Conservation (phyloP, 257 asterid genomes). For the Orobanche coerulescens region DNA sequence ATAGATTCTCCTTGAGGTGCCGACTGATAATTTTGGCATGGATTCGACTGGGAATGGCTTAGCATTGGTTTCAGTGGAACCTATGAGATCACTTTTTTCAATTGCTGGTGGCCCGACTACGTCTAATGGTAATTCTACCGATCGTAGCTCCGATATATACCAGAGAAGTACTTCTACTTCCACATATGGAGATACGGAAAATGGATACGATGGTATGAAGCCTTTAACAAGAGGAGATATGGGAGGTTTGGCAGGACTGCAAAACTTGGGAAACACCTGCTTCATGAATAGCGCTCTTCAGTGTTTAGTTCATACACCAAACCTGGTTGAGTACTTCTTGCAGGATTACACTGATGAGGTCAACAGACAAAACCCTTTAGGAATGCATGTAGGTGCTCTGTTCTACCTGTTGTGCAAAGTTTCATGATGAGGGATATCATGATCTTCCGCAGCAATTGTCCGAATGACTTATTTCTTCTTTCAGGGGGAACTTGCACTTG, state of each 20-base stretch:
- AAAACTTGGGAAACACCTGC: constrained; percentile 95
- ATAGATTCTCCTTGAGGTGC: constrained; percentile 85
- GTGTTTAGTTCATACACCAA: constrained; percentile 95
- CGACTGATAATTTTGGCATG: constrained; percentile 44
- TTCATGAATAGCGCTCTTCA: constrained; percentile 97
- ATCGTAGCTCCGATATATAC: constrained; percentile 41
- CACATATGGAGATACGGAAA: constrained; percentile 47
- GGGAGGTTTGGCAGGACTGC: constrained; percentile 91
- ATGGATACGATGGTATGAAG: constrained; percentile 44
- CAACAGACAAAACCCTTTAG: constrained; percentile 77
- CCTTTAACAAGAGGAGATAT: constrained; percentile 44
- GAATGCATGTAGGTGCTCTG: constrained; percentile 69
- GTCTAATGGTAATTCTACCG: constrained; percentile 66
- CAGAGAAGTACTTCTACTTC: constrained; percentile 45
- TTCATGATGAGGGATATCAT: constrained; percentile 2
- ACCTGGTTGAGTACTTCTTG: constrained; percentile 73
- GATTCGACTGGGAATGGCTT: constrained; percentile 84
- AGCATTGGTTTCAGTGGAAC: constrained; percentile 80
- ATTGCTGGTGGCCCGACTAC: constrained; percentile 89
- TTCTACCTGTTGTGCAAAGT: constrained; percentile 22
- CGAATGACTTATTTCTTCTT: constrained; percentile 28
- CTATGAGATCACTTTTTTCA: constrained; percentile 59
- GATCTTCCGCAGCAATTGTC: constrained; percentile 12
- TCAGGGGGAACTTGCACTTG: constrained; percentile 97
- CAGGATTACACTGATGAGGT: constrained; percentile 78